A percentile compares a stretch with the other conserved stretches of the same genome.
Evolutionary conservation across 257 asterid species (phyloP).

Genomic region (Gentiana straminea): DNA sequence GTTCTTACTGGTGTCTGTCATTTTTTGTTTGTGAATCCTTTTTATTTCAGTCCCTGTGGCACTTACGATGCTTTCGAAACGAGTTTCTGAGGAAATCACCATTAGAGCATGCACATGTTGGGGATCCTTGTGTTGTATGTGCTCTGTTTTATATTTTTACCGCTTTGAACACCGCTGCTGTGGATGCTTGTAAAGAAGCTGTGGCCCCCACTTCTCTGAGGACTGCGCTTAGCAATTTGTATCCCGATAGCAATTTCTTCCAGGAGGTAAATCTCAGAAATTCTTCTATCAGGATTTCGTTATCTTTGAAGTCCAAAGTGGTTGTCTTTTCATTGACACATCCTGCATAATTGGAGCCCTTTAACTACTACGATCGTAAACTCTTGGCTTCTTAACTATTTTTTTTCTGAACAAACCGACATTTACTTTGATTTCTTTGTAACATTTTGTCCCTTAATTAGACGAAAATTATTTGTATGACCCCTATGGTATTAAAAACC

Average conservation of each 20-base stretch:
- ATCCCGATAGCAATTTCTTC: slow-evolving; percentile 84
- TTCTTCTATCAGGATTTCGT: too few relatives aligned
- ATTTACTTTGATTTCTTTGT: too few relatives aligned
- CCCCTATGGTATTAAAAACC: too few relatives aligned
- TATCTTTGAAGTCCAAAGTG: too few relatives aligned
- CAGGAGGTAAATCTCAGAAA: slow-evolving; percentile 56
- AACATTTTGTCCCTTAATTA: too few relatives aligned
- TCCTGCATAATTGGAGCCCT: too few relatives aligned
- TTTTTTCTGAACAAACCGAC: too few relatives aligned
- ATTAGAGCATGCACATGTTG: slow-evolving; percentile 73
- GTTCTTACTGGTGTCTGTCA: slow-evolving; percentile 13
- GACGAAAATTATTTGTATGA: too few relatives aligned
- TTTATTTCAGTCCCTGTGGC: slow-evolving; percentile 77
- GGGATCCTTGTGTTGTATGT: slow-evolving; percentile 91
- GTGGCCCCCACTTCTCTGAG: slow-evolving; percentile 87
- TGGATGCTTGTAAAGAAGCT: slow-evolving; percentile 49
- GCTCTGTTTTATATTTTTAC: slow-evolving; percentile 70
- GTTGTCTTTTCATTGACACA: too few relatives aligned
- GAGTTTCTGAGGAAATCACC: slow-evolving; percentile 65
- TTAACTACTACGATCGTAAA: too few relatives aligned
- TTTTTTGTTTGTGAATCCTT: background rate
- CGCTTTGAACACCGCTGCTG: slow-evolving; percentile 51
- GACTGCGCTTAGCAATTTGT: slow-evolving; percentile 80
- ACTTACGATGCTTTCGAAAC: slow-evolving; percentile 67
- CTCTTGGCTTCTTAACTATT: too few relatives aligned